Base-by-base conservation (phyloP, 495 filamentous ascomycete genomes). In the Parachaetomium inaequale region DNA sequence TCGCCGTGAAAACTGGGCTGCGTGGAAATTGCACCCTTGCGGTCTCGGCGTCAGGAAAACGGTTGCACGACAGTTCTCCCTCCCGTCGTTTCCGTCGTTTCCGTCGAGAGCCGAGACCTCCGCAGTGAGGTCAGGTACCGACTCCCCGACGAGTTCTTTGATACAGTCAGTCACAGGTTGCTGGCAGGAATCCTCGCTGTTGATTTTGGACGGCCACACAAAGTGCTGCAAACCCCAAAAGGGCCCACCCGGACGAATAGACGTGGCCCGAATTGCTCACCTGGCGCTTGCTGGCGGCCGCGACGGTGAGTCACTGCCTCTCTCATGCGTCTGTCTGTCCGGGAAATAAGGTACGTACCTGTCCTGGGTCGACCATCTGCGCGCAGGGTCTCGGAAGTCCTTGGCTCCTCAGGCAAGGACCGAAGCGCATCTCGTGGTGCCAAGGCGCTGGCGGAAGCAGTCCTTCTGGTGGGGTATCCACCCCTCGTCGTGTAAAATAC, bases 1-100 rank as follows among this genome's bases (percentile, higher is more conserved):
- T 63, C 68, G 66, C 66, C 63, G 62, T 29, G 29, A 29, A 34
- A 52, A 28, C 19, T 25, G 52, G 53, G 50, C 14, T 46, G 52
- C 21, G 26, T 56, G 62, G 63, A 66, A 64, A 68, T 64, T 64
- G 62, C 56, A 55, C 61, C 55, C 57, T 56, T 63, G 59, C 51
- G 64, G 50, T 50, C 55, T 63, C 36, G 64, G 50, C 59, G n/a
- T 2, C 45, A 55, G 6, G 14, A 38, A 10, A 3, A n/a, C n/a
- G n/a, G 38, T 23, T 31, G 21, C 21, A 23, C 34, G 36, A 28
- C 53, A 23, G 14, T 46, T 23, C 36, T 15, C 34, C 42, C 52
- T 40, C 36, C 53, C 32, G 52, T 7, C 52, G 23, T 38, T 40
- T 36, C 29, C 19, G 19, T 10, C 17, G 36, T n/a, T 25, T 11